Evolutionary conservation across 106 monocot genomes (phyloP), one percentile per base, ranked within the genome.

Genomic region (Chionographis japonica): DNA sequence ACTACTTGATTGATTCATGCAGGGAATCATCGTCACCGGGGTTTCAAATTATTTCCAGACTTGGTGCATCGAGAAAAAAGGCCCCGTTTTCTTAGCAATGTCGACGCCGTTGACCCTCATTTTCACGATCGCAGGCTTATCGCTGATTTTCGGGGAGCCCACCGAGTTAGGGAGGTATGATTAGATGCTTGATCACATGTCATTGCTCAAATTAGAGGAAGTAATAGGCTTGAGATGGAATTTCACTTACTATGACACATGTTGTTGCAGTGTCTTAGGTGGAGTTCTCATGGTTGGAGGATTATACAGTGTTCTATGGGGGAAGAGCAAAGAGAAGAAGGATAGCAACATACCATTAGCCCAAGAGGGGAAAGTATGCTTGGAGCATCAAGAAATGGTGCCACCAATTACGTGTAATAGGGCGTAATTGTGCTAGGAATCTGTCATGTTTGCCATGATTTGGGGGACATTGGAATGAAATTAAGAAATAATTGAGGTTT

Each of bases 41-140:
- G 37, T 81, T n/a, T 51, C 74, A 1, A 71, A 62, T 36, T 85
- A 78, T 68, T 38, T 85, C 57, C 85, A 81, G 54, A 35, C 72
- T 3, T 85, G 85, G 81, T 60, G 54, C 54, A 81, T 85, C 46
- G 70, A 74, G 60, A 81, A 69, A 54, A 77, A n/a, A 65, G 85
- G 85, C 6, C 81, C 78, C 1, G 78, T 85, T 8, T 74, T 85
- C 38, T 54, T 74, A 36, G 66, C 81, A 2, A 71, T 77, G 59
- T 76, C 65, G 0, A 27, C 69, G 20, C 85, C 85, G 8, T 37
- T 81, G 15, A 62, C 70, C 4, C 62, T 85, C 7, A 19, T 78
- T 12, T 52, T 81, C 18, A 85, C 81, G 2, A 67, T 75, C 7
- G 54, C 42, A 10, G 7, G 37, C 36, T 74, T 69, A 4, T 56